Conservation (phyloP, 306 rosid species). For the Carpinus fangiana region DNA sequence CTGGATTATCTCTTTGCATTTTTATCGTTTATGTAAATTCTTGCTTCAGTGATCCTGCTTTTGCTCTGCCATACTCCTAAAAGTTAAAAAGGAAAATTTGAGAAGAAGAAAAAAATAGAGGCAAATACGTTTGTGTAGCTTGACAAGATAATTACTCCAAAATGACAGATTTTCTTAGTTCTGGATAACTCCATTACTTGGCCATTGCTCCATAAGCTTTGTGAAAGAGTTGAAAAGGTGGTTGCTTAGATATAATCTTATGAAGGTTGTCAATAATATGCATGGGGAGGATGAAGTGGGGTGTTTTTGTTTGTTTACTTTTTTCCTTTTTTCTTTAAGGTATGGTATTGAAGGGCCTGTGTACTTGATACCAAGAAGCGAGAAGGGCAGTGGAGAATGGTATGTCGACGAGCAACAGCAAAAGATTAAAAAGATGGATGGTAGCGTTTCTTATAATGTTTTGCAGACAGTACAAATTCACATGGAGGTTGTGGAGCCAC, state of each 20-base stretch:
- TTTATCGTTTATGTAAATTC: not conserved
- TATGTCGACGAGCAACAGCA: constrained; percentile 81
- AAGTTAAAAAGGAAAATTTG: not conserved
- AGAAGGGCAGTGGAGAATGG: constrained; percentile 89
- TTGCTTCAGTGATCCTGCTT: not conserved
- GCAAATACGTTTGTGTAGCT: not conserved
- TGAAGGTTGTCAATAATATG: not conserved
- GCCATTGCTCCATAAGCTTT: not conserved
- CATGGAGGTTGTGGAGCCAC: constrained; percentile 98
- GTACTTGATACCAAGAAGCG: constrained; percentile 62
- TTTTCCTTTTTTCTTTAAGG: constrained; percentile 34
- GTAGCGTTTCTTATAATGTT: constrained; percentile 65
- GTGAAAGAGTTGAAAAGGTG: not conserved
- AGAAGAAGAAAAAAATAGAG: not conserved
- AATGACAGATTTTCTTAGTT: not conserved
- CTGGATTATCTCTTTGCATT: not conserved
- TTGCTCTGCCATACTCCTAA: constrained; percentile 1
- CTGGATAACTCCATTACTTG: not conserved
- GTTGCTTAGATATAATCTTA: not conserved
- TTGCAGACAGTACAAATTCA: constrained; percentile 70
- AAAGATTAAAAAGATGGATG: constrained; percentile 84
- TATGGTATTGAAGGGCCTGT: constrained; percentile 94
- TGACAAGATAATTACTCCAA: not conserved
- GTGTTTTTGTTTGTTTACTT: not conserved
- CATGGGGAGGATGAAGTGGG: not conserved